Conservation (phyloP, 2,329 filamentous ascomycete species). For the Apiospora aurea region DNA sequence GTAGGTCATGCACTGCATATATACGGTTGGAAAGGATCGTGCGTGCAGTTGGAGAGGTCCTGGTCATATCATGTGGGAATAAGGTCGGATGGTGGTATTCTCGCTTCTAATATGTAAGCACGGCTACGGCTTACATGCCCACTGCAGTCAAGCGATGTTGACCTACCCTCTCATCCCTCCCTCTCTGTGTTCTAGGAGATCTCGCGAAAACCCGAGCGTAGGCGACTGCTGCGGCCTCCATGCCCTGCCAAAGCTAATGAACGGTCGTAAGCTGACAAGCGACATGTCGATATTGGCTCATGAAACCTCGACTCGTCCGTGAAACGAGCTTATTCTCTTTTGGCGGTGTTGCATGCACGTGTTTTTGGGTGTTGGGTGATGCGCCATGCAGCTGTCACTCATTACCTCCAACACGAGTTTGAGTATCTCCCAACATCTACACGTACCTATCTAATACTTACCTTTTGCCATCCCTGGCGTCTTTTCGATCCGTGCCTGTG, state of each 20-base stretch:
- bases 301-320: constrained; percentile 6
- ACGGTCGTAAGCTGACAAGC: constrained; percentile 6
- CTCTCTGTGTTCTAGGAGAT: background rate
- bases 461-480: background rate
- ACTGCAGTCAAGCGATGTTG: background rate
- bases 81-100: background rate
- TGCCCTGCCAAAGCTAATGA: background rate
- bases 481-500: background rate
- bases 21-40: background rate
- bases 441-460: background rate
- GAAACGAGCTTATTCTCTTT: constrained; percentile 3
- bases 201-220: background rate
- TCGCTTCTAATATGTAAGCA: background rate
- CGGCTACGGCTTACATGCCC: background rate
- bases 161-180: background rate
- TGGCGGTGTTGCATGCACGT: constrained; percentile 6
- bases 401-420: too few relatives aligned
- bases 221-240: background rate
- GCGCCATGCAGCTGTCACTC: constrained; percentile 9
- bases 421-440: background rate
- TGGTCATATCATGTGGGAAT: constrained; percentile 18
- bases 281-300: background rate
- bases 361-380: constrained; percentile 4
- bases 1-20: background rate
- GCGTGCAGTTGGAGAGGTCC: constrained; percentile 10